A percentile compares a stretch with the other conserved stretches of the same genome.
These are phyloP conservation scores for Calonectria honghensis DNA, from an alignment of 2,329 filamentous ascomycete species.

Conservation along the genomic window DNA sequence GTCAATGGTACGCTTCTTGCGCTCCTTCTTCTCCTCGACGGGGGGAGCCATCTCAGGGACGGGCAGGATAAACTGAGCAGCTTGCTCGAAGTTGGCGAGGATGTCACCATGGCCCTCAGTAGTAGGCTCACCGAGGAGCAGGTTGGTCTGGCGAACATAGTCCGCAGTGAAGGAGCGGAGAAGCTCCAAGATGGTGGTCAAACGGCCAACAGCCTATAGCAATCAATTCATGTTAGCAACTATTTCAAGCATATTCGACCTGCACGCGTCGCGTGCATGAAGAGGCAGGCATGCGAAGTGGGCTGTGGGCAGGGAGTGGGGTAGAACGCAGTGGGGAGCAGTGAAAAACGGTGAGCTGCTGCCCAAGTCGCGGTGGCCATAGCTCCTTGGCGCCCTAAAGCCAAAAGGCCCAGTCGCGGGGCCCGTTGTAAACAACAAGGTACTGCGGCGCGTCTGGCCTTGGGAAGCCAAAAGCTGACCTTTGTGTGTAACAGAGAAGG, in stretches of 20 bases:
- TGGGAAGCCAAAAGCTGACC: background rate
- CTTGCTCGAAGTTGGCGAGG: slow-evolving; percentile 73
- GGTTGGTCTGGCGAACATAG: slow-evolving; percentile 92
- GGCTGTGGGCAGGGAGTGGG: background rate
- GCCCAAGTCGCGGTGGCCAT: slow-evolving; percentile 44
- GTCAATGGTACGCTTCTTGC: slow-evolving; percentile 90
- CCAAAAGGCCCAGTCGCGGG: slow-evolving; percentile 24
- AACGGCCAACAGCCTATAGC: slow-evolving; percentile 70
- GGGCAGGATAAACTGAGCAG: slow-evolving; percentile 66
- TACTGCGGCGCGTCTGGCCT: slow-evolving; percentile 39
- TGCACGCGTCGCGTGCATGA: slow-evolving; percentile 33
- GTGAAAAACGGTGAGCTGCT: slow-evolving; percentile 37
- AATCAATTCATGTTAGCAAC: slow-evolving; percentile 60
- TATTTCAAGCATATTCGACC: background rate
- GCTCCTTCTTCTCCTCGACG: slow-evolving; percentile 86
- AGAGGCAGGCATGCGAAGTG: background rate
- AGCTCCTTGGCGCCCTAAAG: slow-evolving; percentile 42
- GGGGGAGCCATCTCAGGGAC: slow-evolving; percentile 64
- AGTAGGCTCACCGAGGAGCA: slow-evolving; percentile 81
- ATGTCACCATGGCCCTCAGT: slow-evolving; percentile 68
- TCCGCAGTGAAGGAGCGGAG: slow-evolving; percentile 87
- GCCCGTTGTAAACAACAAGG: slow-evolving; percentile 44
- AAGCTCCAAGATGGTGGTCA: slow-evolving; percentile 86
- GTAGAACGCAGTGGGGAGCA: slow-evolving; percentile 37
- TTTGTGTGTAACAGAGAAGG: slow-evolving; percentile 15